These are phyloP conservation scores for Gaeumannomyces tritici DNA, from an alignment of 2,329 filamentous ascomycete species.

Conservation along the genomic window DNA sequence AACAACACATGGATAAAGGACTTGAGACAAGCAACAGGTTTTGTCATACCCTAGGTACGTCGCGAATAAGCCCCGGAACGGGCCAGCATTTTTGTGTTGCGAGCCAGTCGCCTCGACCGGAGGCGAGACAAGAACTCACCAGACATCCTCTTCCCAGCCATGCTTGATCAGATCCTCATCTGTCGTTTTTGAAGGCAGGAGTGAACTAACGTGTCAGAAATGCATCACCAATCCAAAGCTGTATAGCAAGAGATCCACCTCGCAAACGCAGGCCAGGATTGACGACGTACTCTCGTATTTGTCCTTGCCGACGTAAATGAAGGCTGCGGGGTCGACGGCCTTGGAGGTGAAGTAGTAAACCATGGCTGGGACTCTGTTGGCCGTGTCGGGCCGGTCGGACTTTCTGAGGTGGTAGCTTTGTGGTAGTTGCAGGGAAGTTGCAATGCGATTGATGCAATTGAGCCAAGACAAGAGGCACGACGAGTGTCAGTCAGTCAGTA, in stretches of 20 bases:
- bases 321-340: slow-evolving; percentile 70
- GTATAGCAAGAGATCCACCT: background rate
- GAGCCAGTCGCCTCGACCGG: no score
- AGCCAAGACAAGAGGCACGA: background rate
- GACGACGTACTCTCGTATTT: slow-evolving; percentile 83
- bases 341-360: slow-evolving; percentile 94
- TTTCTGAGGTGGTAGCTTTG: no score
- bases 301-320: slow-evolving; percentile 95
- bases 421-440: no score
- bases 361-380: slow-evolving; percentile 42
- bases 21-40: background rate
- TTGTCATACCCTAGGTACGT: no score
- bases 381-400: background rate
- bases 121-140: slow-evolving; percentile 40
- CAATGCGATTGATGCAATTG: no score
- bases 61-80: no score
- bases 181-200: slow-evolving; percentile 25
- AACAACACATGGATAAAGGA: no score
- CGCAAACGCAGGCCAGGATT: slow-evolving; percentile 3
- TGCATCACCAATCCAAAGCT: background rate
- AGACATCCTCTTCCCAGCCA: slow-evolving; percentile 92
- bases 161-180: slow-evolving; percentile 95
- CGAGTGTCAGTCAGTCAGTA: no score
- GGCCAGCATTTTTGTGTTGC: no score
- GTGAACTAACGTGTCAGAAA: background rate